Percentiles rank a stretch among this genome's conserved stretches.
Evolutionary conservation across 73 alveolate species (phyloP).

Genomic region (Urostyla sp.): DNA sequence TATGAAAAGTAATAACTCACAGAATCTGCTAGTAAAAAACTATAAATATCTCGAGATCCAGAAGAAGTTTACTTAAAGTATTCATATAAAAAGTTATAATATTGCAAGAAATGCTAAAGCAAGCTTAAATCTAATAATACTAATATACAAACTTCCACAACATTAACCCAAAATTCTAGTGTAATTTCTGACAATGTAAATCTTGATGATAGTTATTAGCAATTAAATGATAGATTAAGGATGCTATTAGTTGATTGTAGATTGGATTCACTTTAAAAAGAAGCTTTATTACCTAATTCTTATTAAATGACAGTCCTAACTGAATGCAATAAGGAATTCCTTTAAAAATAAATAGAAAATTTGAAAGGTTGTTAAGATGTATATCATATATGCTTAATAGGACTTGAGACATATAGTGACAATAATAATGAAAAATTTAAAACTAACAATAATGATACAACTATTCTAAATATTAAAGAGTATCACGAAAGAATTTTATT

Average conservation of each 20-base stretch:
- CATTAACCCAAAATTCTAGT: neutral
- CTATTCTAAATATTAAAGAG: conserved; percentile 7
- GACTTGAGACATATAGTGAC: conserved; percentile 13
- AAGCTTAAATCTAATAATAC: too few relatives aligned
- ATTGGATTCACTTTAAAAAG: conserved; percentile 37
- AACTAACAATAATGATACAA: conserved; percentile 1
- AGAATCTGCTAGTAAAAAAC: too few relatives aligned
- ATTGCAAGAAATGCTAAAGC: too few relatives aligned
- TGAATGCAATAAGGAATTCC: conserved; percentile 32
- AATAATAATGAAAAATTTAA: neutral
- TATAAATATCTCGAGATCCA: too few relatives aligned
- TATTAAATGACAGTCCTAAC: conserved; percentile 1
- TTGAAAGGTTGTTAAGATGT: conserved; percentile 18
- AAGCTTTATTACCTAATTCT: conserved; percentile 37
- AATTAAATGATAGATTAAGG: conserved; percentile 33
- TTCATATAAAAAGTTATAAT: too few relatives aligned
- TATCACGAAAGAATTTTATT: conserved; percentile 45
- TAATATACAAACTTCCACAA: too few relatives aligned
- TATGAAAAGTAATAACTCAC: too few relatives aligned
- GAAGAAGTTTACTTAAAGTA: too few relatives aligned
- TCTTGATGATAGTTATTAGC: neutral
- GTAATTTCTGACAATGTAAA: neutral
- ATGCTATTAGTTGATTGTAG: conserved; percentile 50
- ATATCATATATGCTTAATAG: conserved; percentile 52
- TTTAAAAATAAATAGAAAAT: conserved; percentile 14